These are phyloP conservation scores for Crotalaria pallida DNA, from an alignment of 306 rosid genomes.

Conservation along the genomic window DNA sequence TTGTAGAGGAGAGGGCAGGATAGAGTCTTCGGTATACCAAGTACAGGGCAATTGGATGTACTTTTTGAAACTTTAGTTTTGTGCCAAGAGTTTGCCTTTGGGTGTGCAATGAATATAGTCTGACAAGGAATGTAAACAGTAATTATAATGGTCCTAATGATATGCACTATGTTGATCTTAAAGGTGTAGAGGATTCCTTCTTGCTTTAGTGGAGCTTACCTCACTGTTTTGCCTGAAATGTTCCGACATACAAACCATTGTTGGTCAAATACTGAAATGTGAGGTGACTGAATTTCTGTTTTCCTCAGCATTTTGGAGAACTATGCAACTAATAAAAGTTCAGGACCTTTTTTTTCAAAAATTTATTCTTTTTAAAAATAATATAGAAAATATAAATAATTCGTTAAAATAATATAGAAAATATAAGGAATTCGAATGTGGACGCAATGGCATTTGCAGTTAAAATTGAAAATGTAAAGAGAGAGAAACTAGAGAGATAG, in stretches of 20 bases:
- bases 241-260: background rate
- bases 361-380: no score
- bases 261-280: conserved; percentile 12
- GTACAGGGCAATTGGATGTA: background rate
- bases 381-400: background rate
- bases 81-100: background rate
- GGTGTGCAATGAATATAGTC: background rate
- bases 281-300: conserved; percentile 14
- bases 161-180: background rate
- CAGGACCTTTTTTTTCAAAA: background rate
- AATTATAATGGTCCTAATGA: background rate
- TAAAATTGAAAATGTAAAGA: no score
- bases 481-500: no score
- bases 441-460: background rate
- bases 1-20: conserved; percentile 4
- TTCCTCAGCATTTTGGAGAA: conserved; percentile 8
- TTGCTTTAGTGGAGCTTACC: background rate
- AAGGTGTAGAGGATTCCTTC: background rate
- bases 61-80: conserved; percentile 11
- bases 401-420: background rate
- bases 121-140: background rate
- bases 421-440: background rate
- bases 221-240: background rate
- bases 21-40: background rate
- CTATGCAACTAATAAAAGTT: background rate